These are phyloP conservation scores for sunflower (Helianthus annuus) DNA, from an alignment of 129 eudicot genomes.

Conservation along the genomic window HanXRQr2.0-SUNRISE NC_035442.2:12331561-12332060, in stretches of 20 bases:
- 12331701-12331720: conserved; percentile 40
- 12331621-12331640: neutral
- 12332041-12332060: conserved; percentile 51
- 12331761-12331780: conserved; percentile 43
- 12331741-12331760: conserved; percentile 44
- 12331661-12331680: neutral
- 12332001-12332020: neutral
- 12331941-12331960: conserved; percentile 51
- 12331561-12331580: conserved; percentile 37
- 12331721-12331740: conserved; percentile 40
- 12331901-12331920: conserved; percentile 37
- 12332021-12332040: conserved; percentile 49
- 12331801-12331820: conserved; percentile 32
- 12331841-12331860: conserved; percentile 27
- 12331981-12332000: neutral
- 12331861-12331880: conserved; percentile 35
- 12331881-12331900: conserved; percentile 47
- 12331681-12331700: neutral
- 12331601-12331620: conserved; percentile 38
- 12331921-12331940: conserved; percentile 32
- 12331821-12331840: conserved; percentile 36
- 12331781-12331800: conserved; percentile 47
- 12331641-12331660: neutral
- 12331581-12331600: conserved; percentile 24
- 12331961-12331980: neutral